A percentile compares a stretch with the other conserved stretches of the same genome.
Conservation (phyloP, 257 asterid genomes). For the Ocimum tenuiflorum region DNA sequence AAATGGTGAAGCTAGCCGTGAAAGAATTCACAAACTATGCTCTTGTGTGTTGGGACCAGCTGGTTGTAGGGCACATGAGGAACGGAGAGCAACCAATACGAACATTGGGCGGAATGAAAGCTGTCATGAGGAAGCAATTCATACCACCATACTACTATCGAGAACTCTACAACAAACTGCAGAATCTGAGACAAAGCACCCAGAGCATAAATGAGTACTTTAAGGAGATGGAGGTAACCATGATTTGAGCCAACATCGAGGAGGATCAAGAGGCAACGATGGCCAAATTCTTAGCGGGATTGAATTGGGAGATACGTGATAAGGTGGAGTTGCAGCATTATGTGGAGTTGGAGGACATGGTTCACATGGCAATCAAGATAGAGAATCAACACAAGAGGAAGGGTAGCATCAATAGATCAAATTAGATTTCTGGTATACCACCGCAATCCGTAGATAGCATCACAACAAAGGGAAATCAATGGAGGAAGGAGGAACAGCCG, state of each 20-base stretch:
- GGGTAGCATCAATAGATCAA: too few relatives aligned
- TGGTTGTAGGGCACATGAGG: background rate
- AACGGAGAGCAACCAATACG: background rate
- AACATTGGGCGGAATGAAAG: background rate
- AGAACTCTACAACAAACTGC: background rate
- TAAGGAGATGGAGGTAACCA: background rate
- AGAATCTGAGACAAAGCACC: background rate
- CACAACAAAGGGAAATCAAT: too few relatives aligned
- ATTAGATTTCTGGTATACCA: too few relatives aligned
- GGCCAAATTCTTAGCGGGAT: background rate
- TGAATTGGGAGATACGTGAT: background rate
- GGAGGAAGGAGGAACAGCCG: too few relatives aligned
- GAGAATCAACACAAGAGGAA: too few relatives aligned
- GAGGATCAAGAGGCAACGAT: background rate
- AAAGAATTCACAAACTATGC: background rate
- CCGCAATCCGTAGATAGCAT: too few relatives aligned
- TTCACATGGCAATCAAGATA: too few relatives aligned
- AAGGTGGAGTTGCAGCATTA: background rate
- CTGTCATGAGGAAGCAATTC: background rate
- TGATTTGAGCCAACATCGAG: background rate
- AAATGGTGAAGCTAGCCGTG: background rate
- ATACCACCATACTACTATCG: background rate
- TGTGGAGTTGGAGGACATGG: background rate
- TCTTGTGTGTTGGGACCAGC: background rate
- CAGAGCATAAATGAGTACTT: background rate